Evolutionary conservation across 2,329 filamentous ascomycete species (phyloP).

Genomic region (Fusarium anguioides): DNA sequence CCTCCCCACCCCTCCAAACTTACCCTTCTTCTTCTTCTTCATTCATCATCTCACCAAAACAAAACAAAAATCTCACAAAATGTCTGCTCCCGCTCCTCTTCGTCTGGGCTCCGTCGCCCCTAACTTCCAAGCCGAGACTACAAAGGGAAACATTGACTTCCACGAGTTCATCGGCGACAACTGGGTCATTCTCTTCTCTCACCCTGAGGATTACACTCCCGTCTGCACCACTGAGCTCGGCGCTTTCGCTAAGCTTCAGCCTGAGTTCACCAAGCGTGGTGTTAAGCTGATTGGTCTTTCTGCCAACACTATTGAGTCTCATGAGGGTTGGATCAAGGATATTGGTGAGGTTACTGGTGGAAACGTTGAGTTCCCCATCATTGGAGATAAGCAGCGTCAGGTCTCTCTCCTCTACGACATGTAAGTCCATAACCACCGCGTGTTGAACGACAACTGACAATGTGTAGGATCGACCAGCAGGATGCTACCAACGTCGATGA

Average conservation of each 20-base stretch:
- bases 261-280: slow-evolving; percentile 85
- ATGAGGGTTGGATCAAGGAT: slow-evolving; percentile 91
- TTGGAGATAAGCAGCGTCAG: slow-evolving; percentile 82
- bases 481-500: slow-evolving; percentile 83
- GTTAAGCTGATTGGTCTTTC: slow-evolving; percentile 93
- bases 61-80: slow-evolving; percentile 13
- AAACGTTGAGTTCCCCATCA: slow-evolving; percentile 80
- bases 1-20: not conserved
- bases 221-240: slow-evolving; percentile 97
- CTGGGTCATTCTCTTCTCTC: slow-evolving; percentile 86
- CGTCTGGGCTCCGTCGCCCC: slow-evolving; percentile 76
- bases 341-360: slow-evolving; percentile 81
- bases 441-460: slow-evolving; percentile 1
- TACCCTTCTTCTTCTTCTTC: not conserved
- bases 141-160: slow-evolving; percentile 81
- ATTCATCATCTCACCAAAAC: not conserved
- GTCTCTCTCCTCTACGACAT: slow-evolving; percentile 83
- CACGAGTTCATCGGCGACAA: slow-evolving; percentile 82
- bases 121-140: slow-evolving; percentile 87
- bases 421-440: slow-evolving; percentile 55
- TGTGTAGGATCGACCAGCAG: slow-evolving; percentile 77
- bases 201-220: slow-evolving; percentile 91
- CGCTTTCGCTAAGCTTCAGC: slow-evolving; percentile 88
- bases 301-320: slow-evolving; percentile 85
- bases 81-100: slow-evolving; percentile 56